Base-by-base conservation (phyloP, 2,329 filamentous ascomycete genomes). In the Xylariomycetidae sp. region DNA sequence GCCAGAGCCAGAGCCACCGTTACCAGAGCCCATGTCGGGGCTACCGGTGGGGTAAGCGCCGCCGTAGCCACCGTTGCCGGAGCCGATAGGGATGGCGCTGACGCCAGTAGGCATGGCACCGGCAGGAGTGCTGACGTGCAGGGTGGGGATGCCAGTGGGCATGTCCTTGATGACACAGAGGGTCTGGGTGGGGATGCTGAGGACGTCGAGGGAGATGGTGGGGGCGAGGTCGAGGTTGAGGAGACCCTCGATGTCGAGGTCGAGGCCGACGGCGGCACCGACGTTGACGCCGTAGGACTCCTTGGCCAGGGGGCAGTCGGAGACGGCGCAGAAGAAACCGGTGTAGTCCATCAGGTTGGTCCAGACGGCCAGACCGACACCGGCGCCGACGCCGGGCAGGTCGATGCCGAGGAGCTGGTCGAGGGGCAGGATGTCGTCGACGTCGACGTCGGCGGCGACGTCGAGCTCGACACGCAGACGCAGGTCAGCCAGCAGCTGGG, bases 281-380 rank as follows among this genome's bases (percentile, higher is more conserved):
- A 63, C 47, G 44, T 63, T 64, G 27, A 63, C 39, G 40, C 63
- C 58, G 39, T 57, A 63, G 33, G 48, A 55, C 45, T 64, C 59
- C 29, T 48, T 42, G 26, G 46, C 47, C n/a, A 68, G 44, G 16
- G 50, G 57, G 47, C 65, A 68, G 29, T 43, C 32, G 8, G 54
- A 49, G 20, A 56, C 58, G 22, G 45, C 49, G 31, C 61, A 58
- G 34, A 68, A 56, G 34, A 57, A 50, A 39, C 60, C 58, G 36
- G 65, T 61, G 51, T 76, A 72, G 45, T 76, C 67, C n/a, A 72
- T 61, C 6, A 78, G 50, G 54, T 76, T 68, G 37, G 65, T 64
- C 48, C 62, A 75, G 26, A 75, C 54, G 26, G 58, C 60, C 10
- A 67, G 40, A 44, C 64, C 62, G 20, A 67, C 61, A 42, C 62